These are phyloP conservation scores for Solanum ahanhuiri DNA, from an alignment of 257 asterid genomes.

Conservation along the genomic window DNA sequence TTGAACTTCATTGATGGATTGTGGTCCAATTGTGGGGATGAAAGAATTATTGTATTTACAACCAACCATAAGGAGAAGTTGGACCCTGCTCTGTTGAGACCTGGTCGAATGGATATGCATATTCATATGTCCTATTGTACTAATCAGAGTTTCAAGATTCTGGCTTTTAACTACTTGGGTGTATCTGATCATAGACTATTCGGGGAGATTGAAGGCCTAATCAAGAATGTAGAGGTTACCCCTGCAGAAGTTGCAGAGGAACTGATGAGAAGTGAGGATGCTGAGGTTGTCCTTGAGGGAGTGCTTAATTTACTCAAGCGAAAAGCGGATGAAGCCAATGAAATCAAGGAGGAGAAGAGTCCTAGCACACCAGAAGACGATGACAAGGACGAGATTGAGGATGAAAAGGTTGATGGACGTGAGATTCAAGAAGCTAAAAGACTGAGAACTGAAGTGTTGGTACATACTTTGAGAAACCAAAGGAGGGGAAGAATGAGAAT, in stretches of 20 bases:
- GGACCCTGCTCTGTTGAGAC: conserved; percentile 69
- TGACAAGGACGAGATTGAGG: not conserved
- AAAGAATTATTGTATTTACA: conserved; percentile 61
- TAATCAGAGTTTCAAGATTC: conserved; percentile 39
- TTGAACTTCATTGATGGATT: conserved; percentile 71
- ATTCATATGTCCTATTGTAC: conserved; percentile 71
- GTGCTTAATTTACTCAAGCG: conserved; percentile 40
- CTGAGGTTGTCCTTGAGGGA: conserved; percentile 44
- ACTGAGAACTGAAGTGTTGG: not conserved
- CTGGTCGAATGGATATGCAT: conserved; percentile 86
- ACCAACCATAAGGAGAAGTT: conserved; percentile 73
- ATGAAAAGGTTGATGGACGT: not conserved
- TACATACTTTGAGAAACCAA: not conserved
- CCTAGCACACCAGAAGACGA: not conserved
- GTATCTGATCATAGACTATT: conserved; percentile 19
- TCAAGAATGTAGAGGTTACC: conserved; percentile 28
- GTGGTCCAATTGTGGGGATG: conserved; percentile 82
- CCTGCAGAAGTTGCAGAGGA: conserved; percentile 85
- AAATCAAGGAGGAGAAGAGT: not conserved
- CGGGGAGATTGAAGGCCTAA: conserved; percentile 28
- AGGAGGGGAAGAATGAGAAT: not conserved
- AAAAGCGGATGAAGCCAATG: conserved; percentile 14
- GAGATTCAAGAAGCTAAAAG: not conserved
- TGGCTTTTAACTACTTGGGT: conserved; percentile 50
- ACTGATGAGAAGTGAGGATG: conserved; percentile 61